Evolutionary conservation across 805 yeast genomes (phyloP), one percentile per base, ranked within the genome.

Genomic region (Candida takata): DNA sequence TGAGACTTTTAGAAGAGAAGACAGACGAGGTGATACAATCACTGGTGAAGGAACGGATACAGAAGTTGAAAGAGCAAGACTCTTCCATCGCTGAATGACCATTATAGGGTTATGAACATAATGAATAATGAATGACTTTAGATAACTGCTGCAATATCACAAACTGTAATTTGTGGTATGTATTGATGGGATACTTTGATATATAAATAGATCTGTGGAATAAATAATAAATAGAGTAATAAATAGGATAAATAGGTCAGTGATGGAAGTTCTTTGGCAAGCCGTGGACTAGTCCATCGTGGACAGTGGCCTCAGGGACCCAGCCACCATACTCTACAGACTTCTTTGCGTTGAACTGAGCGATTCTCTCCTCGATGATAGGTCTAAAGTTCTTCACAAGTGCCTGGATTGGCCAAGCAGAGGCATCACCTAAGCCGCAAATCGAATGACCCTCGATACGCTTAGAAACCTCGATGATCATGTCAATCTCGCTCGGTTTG

Each of bases 371-470:
- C 51, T 77, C 78, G 72, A 84, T 77, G 46, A 77, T 75, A 12
- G 95, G 95, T 59, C 85, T 74, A 73, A 85, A 84, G 46, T 83
- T 79, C 60, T 81, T 79, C 51, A 85, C 82, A 47, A 84, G 72
- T 40, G 95, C 95, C 65, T 85, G 95, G 44, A 85, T 73, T 30
- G 95, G 95, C 95, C 95, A 84, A 21, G 92, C 87, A 40, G 94
- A 86, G 24, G 95, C 95, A 56, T 84, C 95, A 41, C 95, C 95
- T 55, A 84, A 70, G 23, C 94, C 95, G 67, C 95, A 84, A 54
- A 84, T 84, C 35, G 95, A 84, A 64, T 85, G 95, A 33, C 94
- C 95, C 64, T 85, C 95, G 49, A 84, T 77, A 60, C 84, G 86
- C 66, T 84, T 82, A 42, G 88, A 79, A 51, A 85, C 75, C 65